Percentiles rank a stretch among this genome's conserved stretches.
Conservation (phyloP, 345 rosid species). For the Eucalyptus cloeziana region DNA sequence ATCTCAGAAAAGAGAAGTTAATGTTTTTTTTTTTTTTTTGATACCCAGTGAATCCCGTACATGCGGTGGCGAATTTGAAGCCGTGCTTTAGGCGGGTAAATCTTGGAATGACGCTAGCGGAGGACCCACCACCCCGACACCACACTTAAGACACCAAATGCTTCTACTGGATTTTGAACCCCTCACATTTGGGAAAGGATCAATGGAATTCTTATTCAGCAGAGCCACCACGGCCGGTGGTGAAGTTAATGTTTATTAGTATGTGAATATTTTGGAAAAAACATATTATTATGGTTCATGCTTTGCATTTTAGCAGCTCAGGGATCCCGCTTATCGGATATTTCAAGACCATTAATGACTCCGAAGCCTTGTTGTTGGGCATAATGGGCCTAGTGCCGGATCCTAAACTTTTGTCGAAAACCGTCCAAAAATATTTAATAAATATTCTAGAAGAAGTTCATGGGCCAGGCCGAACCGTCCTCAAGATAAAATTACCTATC, state of each 20-base stretch:
- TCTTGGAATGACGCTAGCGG: too few species aligned
- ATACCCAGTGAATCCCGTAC: too few species aligned
- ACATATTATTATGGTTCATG: not conserved
- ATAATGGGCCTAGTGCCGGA: not conserved
- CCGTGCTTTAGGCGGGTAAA: too few species aligned
- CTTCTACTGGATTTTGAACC: too few species aligned
- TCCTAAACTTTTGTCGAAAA: not conserved
- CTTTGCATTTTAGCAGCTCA: not conserved
- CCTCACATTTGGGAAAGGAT: too few species aligned
- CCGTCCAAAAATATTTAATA: not conserved
- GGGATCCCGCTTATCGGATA: not conserved
- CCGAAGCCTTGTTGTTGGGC: not conserved
- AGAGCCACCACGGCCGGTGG: too few species aligned
- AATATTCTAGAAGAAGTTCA: not conserved
- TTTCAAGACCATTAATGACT: not conserved
- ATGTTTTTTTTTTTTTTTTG: too few species aligned
- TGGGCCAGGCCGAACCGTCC: not conserved
- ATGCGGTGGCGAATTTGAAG: too few species aligned
- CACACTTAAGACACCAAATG: too few species aligned
- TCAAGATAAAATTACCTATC: not conserved
- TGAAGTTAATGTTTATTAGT: not conserved
- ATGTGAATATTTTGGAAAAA: not conserved
- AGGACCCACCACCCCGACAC: too few species aligned
- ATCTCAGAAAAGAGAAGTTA: not conserved
- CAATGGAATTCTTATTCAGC: too few species aligned